Base-by-base conservation (phyloP, 371 early-diverging fungal species). In the Blakeslea trispora region DNA sequence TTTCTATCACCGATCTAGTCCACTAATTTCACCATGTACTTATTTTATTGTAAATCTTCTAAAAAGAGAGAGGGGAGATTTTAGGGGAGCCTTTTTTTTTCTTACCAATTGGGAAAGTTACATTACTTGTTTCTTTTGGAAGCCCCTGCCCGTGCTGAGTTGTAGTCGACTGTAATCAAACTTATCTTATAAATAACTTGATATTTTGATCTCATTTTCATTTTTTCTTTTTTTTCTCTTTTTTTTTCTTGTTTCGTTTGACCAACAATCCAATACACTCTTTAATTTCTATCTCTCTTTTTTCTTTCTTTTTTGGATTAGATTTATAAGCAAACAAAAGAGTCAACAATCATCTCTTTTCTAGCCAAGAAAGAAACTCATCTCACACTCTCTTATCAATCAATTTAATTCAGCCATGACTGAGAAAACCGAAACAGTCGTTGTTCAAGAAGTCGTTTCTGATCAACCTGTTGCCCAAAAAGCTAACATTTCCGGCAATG, bases 401-500 rank as follows among this genome's bases (percentile, higher is more conserved):
- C 44, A 44, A 49, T 28, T 37, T 50, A 22, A 44, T 61, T 50
- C 44, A 48, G 51, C 23, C 41, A 67, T 67, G 68, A 52, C 59
- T 58, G 68, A 67, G 63, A 67, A 67, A 63, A 67, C 50, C 46
- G 68, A 68, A 64, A 57, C 66, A 39, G 39, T 52, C 45, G 58
- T 45, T 37, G 35, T 28, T 28, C 28, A 19, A 41, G 58, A 63
- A 31, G 54, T 58, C 40, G 48, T 55, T 46, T 53, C 59, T 58
- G 63, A 67, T 44, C 55, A 58, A 47, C 40, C 53, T 39, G 52
- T 59, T 21, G 22, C 46, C 34, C 55, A 54, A 37, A 63, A 71
- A 50, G 62, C 64, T 28, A 74, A 79, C 54, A 75, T 83, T 60
- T 74, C 75, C 46, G 83, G 79, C 69, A 78, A 81, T 54, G 66